Conservation (phyloP, 2,329 filamentous ascomycete genomes). For the Aspergillus neoniger region DNA sequence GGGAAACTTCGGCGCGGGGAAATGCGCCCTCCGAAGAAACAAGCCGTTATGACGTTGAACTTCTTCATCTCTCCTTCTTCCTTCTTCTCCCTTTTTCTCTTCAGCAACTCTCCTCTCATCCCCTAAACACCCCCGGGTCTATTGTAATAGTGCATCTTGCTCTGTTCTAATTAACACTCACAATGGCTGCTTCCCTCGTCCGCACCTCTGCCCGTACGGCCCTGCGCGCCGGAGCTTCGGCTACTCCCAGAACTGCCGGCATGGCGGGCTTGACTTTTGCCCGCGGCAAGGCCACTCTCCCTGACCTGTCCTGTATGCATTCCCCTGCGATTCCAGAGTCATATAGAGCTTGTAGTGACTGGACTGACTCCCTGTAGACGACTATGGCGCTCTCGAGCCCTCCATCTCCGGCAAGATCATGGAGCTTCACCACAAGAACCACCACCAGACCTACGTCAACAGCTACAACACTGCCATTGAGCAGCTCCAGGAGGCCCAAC, state of each 20-base stretch:
- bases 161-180: conserved; percentile 15
- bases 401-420: conserved; percentile 86
- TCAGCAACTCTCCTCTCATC: conserved; percentile 8
- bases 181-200: conserved; percentile 76
- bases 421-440: conserved; percentile 92
- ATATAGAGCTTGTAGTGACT: background rate
- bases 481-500: conserved; percentile 63
- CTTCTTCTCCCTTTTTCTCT: conserved; percentile 2
- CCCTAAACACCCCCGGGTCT: conserved; percentile 10
- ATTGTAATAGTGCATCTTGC: conserved; percentile 13
- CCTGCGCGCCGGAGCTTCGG: conserved; percentile 64
- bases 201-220: conserved; percentile 71
- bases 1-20: conserved; percentile 23
- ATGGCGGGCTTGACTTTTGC: conserved; percentile 74
- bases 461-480: conserved; percentile 79
- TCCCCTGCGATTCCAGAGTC: background rate
- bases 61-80: conserved; percentile 12
- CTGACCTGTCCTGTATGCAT: conserved; percentile 76
- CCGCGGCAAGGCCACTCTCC: conserved; percentile 87
- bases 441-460: conserved; percentile 92
- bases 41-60: conserved; percentile 25
- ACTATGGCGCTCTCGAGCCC: conserved; percentile 92
- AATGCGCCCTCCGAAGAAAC: conserved; percentile 23
- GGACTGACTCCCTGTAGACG: conserved; percentile 60
- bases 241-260: conserved; percentile 57